Conservation (phyloP, 1,139 yeast species). For the Hyphopichia buzzinii region DNA sequence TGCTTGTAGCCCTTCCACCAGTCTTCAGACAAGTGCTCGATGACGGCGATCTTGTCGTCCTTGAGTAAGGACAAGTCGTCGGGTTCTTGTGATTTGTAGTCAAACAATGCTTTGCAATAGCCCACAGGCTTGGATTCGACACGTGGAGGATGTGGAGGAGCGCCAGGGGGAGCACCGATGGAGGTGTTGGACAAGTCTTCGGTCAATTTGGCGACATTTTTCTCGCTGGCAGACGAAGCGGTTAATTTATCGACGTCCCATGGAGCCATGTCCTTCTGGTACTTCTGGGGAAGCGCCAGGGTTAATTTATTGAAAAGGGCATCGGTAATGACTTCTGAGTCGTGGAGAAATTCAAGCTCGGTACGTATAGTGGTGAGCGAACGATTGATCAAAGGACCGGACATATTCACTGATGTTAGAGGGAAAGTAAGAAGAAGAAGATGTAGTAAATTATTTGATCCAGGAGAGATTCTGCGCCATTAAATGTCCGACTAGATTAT, state of each 20-base stretch:
- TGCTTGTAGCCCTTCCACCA: slow-evolving; percentile 83
- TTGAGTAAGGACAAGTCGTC: slow-evolving; percentile 65
- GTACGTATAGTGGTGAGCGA: slow-evolving; percentile 74
- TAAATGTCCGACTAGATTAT: too few relatives aligned
- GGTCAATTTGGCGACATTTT: slow-evolving; percentile 15
- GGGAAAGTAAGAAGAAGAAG: too few relatives aligned
- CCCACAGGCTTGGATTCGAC: slow-evolving; percentile 29
- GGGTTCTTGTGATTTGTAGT: slow-evolving; percentile 60
- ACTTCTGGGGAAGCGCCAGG: slow-evolving; percentile 57
- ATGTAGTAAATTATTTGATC: too few relatives aligned
- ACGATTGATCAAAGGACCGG: slow-evolving; percentile 69
- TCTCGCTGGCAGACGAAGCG: slow-evolving; percentile 8
- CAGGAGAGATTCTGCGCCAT: too few relatives aligned
- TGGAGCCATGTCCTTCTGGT: slow-evolving; percentile 53
- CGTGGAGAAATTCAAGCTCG: slow-evolving; percentile 76
- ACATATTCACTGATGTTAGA: slow-evolving; percentile 31
- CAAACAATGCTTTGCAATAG: slow-evolving; percentile 66
- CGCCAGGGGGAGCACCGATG: slow-evolving; percentile 14
- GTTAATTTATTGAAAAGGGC: slow-evolving; percentile 53
- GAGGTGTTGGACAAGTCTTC: slow-evolving; percentile 22
- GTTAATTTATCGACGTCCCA: slow-evolving; percentile 45
- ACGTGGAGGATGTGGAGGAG: slow-evolving; percentile 21
- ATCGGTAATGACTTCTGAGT: slow-evolving; percentile 71
- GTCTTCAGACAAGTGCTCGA: slow-evolving; percentile 75
- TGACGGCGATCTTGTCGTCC: slow-evolving; percentile 68